Base-by-base conservation (phyloP, 805 yeast genomes). In the Candida pseudoglaebosa region DNA sequence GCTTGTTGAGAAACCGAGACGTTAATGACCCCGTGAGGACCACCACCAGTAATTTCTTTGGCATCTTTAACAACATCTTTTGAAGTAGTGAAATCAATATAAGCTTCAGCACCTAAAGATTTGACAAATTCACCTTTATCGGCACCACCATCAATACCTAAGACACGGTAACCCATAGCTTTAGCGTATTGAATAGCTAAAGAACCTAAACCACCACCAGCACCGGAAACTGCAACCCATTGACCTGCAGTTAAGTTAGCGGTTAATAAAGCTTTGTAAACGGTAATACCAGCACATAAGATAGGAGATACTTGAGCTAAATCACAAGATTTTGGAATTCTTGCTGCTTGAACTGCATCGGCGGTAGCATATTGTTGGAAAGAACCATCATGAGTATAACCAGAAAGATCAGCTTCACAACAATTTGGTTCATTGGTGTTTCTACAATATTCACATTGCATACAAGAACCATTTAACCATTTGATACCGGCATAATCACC, bases 311-410 rank as follows among this genome's bases (percentile, higher is more conserved):
- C 75, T 47, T 69, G 72, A 39, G 91, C 89, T 52, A 86, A 75
- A 57, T 87, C 90, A 30, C 84, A 68, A 42, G 81, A 84, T 53
- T 73, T 55, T 43, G 95, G 90, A 53, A 87, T 79, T 50, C 74
- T 70, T 30, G 95, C 95, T 29, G 93, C 95, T 58, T 86, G 95
- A 41, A 82, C 75, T 30, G 91, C 93, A 62, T 85, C 90, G 30
- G 91, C 95, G 32, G 91, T 80, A 38, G 89, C 89, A 62, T 85
- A 87, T 67, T 87, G 87, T 67, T 87, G 95, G 82, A 87, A 85
- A 24, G 95, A 80, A 50, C 95, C 95, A 62, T 88, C 91, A 56
- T 82, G 89, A 32, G 90, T 82, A 78, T 84, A 87, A 54, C 95
- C 95, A 16, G 91, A 59, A 42, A 59, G 53, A 44, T 75, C 82